Evolutionary conservation across 2,329 filamentous ascomycete species (phyloP), one percentile per base, ranked within the genome.

Genomic region (Akanthomyces lecanii): DNA sequence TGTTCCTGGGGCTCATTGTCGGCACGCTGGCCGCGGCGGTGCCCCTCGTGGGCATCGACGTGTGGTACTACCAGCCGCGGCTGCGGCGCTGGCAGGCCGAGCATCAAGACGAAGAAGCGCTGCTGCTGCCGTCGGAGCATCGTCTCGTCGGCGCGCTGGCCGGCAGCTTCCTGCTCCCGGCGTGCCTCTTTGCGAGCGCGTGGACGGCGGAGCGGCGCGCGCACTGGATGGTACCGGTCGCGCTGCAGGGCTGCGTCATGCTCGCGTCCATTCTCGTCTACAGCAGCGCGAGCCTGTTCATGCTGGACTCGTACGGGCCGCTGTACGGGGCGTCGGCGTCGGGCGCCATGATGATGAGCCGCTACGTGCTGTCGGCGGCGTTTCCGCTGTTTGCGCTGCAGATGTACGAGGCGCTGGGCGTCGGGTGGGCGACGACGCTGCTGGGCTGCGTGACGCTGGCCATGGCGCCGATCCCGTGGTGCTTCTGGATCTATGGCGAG

Each of bases 1-100:
- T 89, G 1, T 90, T 91, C 73, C 71, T 91, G 28, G 89, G 89
- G 47, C 83, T 91, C 10, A 82, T 85, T 10, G 82, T 89, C 33
- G 89, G 89, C 61, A 89, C 90, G 79, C 68, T 87, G 4, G 59
- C 77, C 8, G 85, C 85, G 1, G 66, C 69, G 16, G 51, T 62
- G 25, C 70, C 70, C 14, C 66, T 71, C 38, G 62, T 70, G 38
- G 80, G 90, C 2, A 68, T 71, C 2, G 87, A 86, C 69, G 79
- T 81, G 67, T 74, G 81, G 48, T 79, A 74, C 66, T 81, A 85
- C 68, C 87, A 88, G 72, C 79, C 76, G 62, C 77, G 81, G 2
- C 36, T 89, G 86, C 69, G 69, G 69, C 38, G 76, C 69, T 66
- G 71, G 77, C 52, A 77, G 81, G 28, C 76, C 75, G 75, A 63